Percentiles rank a stretch among this genome's conserved stretches.
These are phyloP conservation scores for Colletotrichum somersetense DNA, from an alignment of 2,329 filamentous ascomycete species.

Conservation along the genomic window DNA sequence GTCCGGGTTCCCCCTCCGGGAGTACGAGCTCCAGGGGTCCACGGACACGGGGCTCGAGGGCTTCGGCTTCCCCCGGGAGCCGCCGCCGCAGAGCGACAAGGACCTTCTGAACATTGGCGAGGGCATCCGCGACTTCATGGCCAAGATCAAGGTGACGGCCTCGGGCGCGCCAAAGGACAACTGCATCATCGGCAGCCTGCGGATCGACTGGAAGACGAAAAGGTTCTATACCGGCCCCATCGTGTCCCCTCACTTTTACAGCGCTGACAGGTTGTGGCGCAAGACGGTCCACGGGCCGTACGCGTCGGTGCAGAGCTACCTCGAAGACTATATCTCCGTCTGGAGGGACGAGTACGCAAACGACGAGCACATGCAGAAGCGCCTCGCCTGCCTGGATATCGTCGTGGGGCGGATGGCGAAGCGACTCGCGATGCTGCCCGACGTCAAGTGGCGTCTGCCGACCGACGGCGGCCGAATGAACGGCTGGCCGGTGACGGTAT, in stretches of 20 bases:
- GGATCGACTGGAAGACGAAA: conserved; percentile 26
- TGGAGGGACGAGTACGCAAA: not conserved
- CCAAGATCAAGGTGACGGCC: not conserved
- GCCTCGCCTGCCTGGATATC: not conserved
- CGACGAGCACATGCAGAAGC: not conserved
- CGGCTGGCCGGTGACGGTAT: conserved; percentile 21
- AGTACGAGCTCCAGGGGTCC: conserved; percentile 13
- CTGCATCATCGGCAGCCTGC: conserved; percentile 37
- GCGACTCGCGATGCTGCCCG: not conserved
- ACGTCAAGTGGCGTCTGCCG: conserved; percentile 6
- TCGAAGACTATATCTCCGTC: not conserved
- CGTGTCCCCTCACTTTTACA: conserved; percentile 17
- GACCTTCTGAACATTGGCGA: not conserved
- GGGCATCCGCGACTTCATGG: conserved; percentile 3
- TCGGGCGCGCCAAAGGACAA: not conserved
- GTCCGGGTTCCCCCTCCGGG: conserved; percentile 20
- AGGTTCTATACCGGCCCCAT: conserved; percentile 29
- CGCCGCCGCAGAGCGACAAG: not conserved
- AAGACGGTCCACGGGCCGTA: conserved; percentile 7
- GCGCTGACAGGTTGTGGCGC: conserved; percentile 1
- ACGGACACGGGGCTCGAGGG: conserved; percentile 22
- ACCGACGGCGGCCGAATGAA: conserved; percentile 5
- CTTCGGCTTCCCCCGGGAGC: not conserved
- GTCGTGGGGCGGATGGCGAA: not conserved
- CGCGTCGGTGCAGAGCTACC: conserved; percentile 10